A percentile compares a stretch with the other conserved stretches of the same genome.
These are phyloP conservation scores for Pyrrhoderma noxium DNA, from an alignment of 1,284 basidiomycete genomes.

Conservation along the genomic window DNA sequence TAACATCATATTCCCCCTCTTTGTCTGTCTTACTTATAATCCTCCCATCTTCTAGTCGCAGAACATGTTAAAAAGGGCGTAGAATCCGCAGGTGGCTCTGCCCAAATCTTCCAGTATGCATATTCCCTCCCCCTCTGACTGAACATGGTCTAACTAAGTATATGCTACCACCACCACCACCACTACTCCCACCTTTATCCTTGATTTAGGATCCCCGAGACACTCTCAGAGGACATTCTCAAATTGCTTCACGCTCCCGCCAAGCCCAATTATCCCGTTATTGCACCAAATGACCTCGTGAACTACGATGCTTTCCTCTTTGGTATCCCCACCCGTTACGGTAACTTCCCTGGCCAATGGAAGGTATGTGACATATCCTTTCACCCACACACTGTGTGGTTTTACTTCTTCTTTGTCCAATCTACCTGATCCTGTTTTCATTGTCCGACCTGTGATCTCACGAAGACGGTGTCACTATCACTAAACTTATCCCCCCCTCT, in stretches of 20 bases:
- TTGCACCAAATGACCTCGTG: conserved; percentile 58
- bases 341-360: conserved; percentile 65
- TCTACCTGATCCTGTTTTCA: too few species aligned
- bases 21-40: conserved; percentile 6
- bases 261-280: conserved; percentile 66
- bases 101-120: conserved; percentile 66
- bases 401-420: too few species aligned
- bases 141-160: not conserved
- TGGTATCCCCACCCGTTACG: conserved; percentile 77
- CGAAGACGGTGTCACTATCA: too few species aligned
- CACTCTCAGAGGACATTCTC: conserved; percentile 71
- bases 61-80: conserved; percentile 72
- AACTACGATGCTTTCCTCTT: conserved; percentile 63
- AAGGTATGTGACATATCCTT: conserved; percentile 37
- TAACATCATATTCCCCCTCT: not conserved
- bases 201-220: conserved; percentile 68
- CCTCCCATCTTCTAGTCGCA: conserved; percentile 48
- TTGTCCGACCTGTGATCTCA: too few species aligned
- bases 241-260: conserved; percentile 69
- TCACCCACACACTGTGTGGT: too few species aligned
- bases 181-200: too few species aligned
- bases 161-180: conserved; percentile 15
- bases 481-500: too few species aligned
- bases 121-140: not conserved
- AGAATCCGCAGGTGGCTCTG: conserved; percentile 62